A percentile compares a stretch with the other conserved stretches of the same genome.
phyloP scores from a whole-genome alignment of 108 stramenopile species.

The Cyclotella baltica region DNA sequence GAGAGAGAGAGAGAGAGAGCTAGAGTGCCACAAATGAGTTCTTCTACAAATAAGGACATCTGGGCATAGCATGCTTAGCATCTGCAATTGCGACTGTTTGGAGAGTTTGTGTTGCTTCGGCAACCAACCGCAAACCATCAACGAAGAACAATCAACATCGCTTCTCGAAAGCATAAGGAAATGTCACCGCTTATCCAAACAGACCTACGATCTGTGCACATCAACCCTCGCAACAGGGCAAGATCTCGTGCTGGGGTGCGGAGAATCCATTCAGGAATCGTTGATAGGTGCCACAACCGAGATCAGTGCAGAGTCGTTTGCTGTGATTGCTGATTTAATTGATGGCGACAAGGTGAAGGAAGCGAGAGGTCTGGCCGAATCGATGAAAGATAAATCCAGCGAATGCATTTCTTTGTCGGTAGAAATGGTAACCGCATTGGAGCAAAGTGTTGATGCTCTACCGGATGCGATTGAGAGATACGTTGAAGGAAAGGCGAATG shows the following conservation, averaged over 20 bases:
- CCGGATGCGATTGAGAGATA: slow-evolving; percentile 48
- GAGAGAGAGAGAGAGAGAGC: too few relatives aligned
- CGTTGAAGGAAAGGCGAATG: slow-evolving; percentile 52
- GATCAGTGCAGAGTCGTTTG: slow-evolving; percentile 51
- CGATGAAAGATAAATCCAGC: slow-evolving; percentile 48
- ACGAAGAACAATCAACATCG: neutral
- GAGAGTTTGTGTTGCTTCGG: neutral
- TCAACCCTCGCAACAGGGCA: slow-evolving; percentile 33
- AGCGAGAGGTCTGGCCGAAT: slow-evolving; percentile 41
- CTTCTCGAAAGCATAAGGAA: slow-evolving; percentile 13
- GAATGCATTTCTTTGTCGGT: slow-evolving; percentile 54
- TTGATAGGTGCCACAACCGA: slow-evolving; percentile 35
- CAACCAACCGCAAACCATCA: slow-evolving; percentile 1
- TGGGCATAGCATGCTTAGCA: neutral
- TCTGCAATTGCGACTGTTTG: slow-evolving; percentile 8
- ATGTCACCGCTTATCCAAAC: slow-evolving; percentile 25
- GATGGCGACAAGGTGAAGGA: slow-evolving; percentile 53
- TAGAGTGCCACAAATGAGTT: too few relatives aligned
- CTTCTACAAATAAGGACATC: too few relatives aligned
- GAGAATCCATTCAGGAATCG: slow-evolving; percentile 34
- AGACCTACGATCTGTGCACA: slow-evolving; percentile 33
- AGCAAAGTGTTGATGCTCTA: slow-evolving; percentile 53
- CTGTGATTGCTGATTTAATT: slow-evolving; percentile 58
- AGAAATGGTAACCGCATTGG: slow-evolving; percentile 56
- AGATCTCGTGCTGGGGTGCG: slow-evolving; percentile 17